These are phyloP conservation scores for Eucalyptus dawsonii DNA, from an alignment of 345 rosid genomes.

Conservation along the genomic window DNA sequence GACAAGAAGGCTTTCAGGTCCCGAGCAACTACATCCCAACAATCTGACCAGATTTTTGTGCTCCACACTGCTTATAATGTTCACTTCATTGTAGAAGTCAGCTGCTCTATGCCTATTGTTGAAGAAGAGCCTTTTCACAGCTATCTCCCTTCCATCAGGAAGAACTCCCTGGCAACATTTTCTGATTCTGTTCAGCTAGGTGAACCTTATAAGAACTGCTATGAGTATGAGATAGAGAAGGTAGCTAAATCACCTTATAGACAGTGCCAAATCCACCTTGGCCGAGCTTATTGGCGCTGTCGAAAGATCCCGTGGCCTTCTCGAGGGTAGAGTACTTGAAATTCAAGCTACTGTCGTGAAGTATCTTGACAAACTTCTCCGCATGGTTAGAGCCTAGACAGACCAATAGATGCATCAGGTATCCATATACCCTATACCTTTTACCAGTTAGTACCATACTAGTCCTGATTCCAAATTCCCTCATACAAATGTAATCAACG, in stretches of 20 bases:
- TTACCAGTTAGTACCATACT: neutral
- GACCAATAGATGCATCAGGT: neutral
- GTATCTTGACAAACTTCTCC: slow-evolving; percentile 49
- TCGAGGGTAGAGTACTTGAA: slow-evolving; percentile 86
- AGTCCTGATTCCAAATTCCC: neutral
- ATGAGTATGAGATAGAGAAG: neutral
- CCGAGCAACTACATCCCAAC: slow-evolving; percentile 85
- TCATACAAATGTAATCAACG: neutral
- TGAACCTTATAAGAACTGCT: neutral
- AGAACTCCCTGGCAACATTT: slow-evolving; percentile 51
- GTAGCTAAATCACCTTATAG: slow-evolving; percentile 44
- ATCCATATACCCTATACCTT: neutral
- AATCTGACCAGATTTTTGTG: slow-evolving; percentile 90
- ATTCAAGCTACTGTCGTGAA: slow-evolving; percentile 72
- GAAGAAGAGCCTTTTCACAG: slow-evolving; percentile 83
- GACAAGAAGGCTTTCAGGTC: slow-evolving; percentile 93
- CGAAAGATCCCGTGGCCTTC: slow-evolving; percentile 76
- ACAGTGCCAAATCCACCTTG: slow-evolving; percentile 97
- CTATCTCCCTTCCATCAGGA: slow-evolving; percentile 83
- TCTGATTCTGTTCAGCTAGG: neutral
- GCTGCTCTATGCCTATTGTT: slow-evolving; percentile 86
- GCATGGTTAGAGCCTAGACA: slow-evolving; percentile 60
- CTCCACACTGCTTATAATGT: slow-evolving; percentile 77
- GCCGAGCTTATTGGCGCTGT: slow-evolving; percentile 64
- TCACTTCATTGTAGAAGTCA: slow-evolving; percentile 89